Evolutionary conservation across 2,329 filamentous ascomycete species (phyloP), one percentile per base, ranked within the genome.

Genomic region (Akanthomyces uredinophilus): DNA sequence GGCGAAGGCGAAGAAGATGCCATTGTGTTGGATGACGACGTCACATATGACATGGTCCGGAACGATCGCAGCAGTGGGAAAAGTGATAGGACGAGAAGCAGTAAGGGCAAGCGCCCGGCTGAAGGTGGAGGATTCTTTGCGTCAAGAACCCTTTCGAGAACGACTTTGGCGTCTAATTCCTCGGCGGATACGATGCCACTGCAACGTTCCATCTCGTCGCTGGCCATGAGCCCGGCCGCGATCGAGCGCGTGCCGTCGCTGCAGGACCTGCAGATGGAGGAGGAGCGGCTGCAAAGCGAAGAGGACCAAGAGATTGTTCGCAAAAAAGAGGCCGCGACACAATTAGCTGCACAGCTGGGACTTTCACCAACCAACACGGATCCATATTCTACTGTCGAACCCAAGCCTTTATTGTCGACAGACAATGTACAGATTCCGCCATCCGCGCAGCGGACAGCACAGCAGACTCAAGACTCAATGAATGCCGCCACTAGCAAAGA

Each of bases 21-120:
- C 1, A 86, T 96, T n/a, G 91, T 92, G 14, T 77, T 98, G 20
- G 91, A 94, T 68, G 94, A 97, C 71, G 93, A 97, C 70, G 96
- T 98, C 68, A 91, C 92, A 3, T 87, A 96, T 72, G 86, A 87
- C 3, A 80, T 97, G 64, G 88, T 92, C 64, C 85, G 89, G 58
- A 86, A 89, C 66, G 92, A 92, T 69, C 83, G 84, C 51, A 88
- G 87, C 67, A 92, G 89, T 68, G 72, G 71, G 35, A 71, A 65
- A 55, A 72, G 70, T n/a, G 85, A 82, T 51, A 89, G 83, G 65
- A 86, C 83, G 24, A 75, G 77, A 64, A 84, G 81, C 65, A 87
- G 82, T 66, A 87, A 86, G 66, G 84, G 84, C 1, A 87, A 87
- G 69, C 75, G 79, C 49, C 79, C 78, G 32, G 75, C 64, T 61